Percentiles rank a stretch among this genome's conserved stretches.
Conservation (phyloP, 306 rosid species). For the Cicer arietinum region DNA sequence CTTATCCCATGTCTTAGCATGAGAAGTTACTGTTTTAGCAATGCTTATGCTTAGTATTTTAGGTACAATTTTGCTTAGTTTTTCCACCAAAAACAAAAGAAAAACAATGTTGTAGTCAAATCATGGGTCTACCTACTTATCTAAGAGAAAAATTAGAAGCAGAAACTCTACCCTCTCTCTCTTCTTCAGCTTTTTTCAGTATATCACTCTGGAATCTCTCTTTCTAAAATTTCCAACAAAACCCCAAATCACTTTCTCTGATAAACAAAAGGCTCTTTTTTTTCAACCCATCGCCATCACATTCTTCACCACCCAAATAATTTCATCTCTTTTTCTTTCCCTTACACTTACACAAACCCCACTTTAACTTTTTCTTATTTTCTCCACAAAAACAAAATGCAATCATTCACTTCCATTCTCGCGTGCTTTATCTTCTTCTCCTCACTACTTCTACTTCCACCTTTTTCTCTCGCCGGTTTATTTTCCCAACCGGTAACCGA, state of each 20-base stretch:
- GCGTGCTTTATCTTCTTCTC: conserved; percentile 31
- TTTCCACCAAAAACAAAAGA: background rate
- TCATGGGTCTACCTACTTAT: conserved; percentile 29
- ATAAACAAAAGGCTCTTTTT: conserved; percentile 26
- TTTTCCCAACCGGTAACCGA: conserved; percentile 68
- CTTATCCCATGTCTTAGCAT: background rate
- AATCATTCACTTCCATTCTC: conserved; percentile 44
- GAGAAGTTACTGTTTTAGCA: background rate
- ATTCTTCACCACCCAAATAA: conserved; percentile 37
- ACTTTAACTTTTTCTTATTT: conserved; percentile 38
- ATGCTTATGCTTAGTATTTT: background rate
- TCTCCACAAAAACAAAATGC: conserved; percentile 51
- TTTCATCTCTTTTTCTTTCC: conserved; percentile 11
- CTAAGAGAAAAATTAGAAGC: background rate
- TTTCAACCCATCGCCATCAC: conserved; percentile 40
- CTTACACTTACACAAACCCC: background rate
- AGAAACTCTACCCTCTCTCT: background rate
- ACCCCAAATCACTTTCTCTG: conserved; percentile 40
- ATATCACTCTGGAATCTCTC: conserved; percentile 41
- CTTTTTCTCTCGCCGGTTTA: conserved; percentile 54
- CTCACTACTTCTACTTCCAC: conserved; percentile 9
- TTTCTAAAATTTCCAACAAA: conserved; percentile 41
- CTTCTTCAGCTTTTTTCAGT: conserved; percentile 34
- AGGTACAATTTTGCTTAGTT: background rate
- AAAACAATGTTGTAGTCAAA: conserved; percentile 39